Evolutionary conservation across 305 asterid genomes (phyloP).

Genomic region (Fraxinus paxiana): DNA sequence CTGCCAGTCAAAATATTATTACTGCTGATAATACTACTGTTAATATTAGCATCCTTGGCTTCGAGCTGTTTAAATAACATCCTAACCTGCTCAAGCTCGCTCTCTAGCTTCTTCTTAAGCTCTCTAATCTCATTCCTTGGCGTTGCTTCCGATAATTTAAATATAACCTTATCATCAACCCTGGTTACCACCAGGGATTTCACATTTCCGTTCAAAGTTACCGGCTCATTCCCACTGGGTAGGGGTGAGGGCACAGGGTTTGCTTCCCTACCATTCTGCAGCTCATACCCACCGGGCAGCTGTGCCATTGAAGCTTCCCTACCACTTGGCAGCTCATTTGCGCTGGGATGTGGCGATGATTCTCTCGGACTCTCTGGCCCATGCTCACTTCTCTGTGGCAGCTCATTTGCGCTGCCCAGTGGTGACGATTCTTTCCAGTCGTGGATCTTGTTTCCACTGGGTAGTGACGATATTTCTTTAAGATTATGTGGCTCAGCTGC

Average conservation of each 20-base stretch:
- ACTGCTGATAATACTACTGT: constrained; percentile 27
- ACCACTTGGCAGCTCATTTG: constrained; percentile 26
- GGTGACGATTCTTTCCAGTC: neutral
- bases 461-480: neutral
- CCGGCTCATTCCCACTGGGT: constrained; percentile 27
- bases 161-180: constrained; percentile 53
- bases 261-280: constrained; percentile 20
- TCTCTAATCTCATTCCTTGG: constrained; percentile 46
- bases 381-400: constrained; percentile 15
- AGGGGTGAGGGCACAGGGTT: constrained; percentile 24
- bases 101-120: constrained; percentile 50
- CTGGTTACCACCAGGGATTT: constrained; percentile 44
- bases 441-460: constrained; percentile 4
- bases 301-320: constrained; percentile 13
- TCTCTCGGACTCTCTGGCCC: constrained; percentile 14
- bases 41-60: constrained; percentile 45
- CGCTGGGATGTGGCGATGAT: constrained; percentile 23
- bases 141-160: constrained; percentile 37
- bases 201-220: constrained; percentile 31
- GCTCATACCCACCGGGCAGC: constrained; percentile 9
- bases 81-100: constrained; percentile 62
- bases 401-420: constrained; percentile 3
- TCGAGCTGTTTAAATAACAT: constrained; percentile 40
- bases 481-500: constrained; percentile 3
- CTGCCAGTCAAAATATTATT: constrained; percentile 23